These are phyloP conservation scores for Pseudogymnoascus sp. DNA, from an alignment of 2,329 filamentous ascomycete species.

Conservation along the genomic window DNA sequence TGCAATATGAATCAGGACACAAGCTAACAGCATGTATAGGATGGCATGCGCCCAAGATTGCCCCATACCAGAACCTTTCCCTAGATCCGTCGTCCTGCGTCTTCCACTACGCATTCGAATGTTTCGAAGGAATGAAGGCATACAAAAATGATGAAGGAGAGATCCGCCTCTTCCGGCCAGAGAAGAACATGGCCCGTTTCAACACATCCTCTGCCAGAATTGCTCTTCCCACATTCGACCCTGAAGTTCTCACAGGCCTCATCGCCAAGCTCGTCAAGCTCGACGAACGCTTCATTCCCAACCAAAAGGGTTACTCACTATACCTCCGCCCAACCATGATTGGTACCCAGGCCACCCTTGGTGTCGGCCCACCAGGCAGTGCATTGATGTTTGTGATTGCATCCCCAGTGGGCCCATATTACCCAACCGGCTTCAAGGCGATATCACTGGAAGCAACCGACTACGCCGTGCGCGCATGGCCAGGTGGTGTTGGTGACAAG, in stretches of 20 bases:
- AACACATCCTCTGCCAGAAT: constrained; percentile 90
- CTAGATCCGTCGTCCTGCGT: constrained; percentile 95
- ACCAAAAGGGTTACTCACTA: constrained; percentile 79
- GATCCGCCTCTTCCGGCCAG: constrained; percentile 83
- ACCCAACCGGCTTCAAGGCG: constrained; percentile 96
- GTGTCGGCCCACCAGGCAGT: constrained; percentile 83
- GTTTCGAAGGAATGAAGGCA: constrained; percentile 99
- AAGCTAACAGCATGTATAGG: constrained; percentile 28
- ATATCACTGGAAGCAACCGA: constrained; percentile 91
- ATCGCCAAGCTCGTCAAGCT: constrained; percentile 71
- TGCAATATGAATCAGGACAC: neutral
- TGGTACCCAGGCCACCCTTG: constrained; percentile 88
- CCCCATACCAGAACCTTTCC: constrained; percentile 92
- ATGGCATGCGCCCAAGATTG: constrained; percentile 76
- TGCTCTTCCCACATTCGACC: constrained; percentile 79
- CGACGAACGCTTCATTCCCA: constrained; percentile 84
- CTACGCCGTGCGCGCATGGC: constrained; percentile 95
- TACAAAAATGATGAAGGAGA: constrained; percentile 79
- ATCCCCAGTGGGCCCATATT: constrained; percentile 94
- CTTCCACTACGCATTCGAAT: constrained; percentile 97
- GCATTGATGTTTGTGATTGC: constrained; percentile 93
- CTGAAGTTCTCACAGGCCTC: constrained; percentile 65
- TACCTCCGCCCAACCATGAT: constrained; percentile 97
- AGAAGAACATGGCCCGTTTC: constrained; percentile 91
- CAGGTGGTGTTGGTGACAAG: constrained; percentile 93